Conservation (phyloP, 176 grass and related monocot genomes). For the Thinopyrum elongatum region DNA sequence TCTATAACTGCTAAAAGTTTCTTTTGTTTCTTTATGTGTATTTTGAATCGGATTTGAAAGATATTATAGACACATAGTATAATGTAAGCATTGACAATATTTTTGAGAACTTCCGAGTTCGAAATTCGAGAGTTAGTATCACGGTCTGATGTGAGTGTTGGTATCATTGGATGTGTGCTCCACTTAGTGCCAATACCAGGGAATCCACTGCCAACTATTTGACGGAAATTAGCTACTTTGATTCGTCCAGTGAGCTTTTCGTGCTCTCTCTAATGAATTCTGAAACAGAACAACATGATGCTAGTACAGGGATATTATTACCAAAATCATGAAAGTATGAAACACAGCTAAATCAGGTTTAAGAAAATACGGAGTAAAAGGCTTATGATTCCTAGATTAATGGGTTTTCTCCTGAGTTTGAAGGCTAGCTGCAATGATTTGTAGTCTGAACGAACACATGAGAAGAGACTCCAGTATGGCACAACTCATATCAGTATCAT, state of each 20-base stretch:
- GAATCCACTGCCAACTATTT: neutral
- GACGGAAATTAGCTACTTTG: neutral
- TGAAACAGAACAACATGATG: neutral
- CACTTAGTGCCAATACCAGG: neutral
- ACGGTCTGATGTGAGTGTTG: too few species aligned
- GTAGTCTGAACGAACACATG: neutral
- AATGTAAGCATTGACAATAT: too few species aligned
- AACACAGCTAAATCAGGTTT: neutral
- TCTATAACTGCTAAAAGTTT: too few species aligned
- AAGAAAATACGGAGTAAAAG: neutral
- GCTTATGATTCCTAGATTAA: neutral
- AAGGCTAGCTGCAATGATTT: neutral
- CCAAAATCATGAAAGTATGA: neutral
- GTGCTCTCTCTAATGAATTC: neutral
- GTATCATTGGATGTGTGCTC: neutral
- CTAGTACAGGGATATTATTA: neutral
- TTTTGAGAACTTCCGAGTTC: too few species aligned
- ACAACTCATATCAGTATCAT: too few species aligned
- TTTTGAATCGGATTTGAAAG: too few species aligned
- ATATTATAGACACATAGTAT: too few species aligned
- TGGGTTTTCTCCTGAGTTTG: too few species aligned
- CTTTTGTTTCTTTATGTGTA: too few species aligned
- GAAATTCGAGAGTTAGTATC: too few species aligned
- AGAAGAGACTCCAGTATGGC: neutral
- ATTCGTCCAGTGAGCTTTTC: neutral